Conservation (phyloP, 371 early-diverging fungal species). For the Enterospora canceri region DNA sequence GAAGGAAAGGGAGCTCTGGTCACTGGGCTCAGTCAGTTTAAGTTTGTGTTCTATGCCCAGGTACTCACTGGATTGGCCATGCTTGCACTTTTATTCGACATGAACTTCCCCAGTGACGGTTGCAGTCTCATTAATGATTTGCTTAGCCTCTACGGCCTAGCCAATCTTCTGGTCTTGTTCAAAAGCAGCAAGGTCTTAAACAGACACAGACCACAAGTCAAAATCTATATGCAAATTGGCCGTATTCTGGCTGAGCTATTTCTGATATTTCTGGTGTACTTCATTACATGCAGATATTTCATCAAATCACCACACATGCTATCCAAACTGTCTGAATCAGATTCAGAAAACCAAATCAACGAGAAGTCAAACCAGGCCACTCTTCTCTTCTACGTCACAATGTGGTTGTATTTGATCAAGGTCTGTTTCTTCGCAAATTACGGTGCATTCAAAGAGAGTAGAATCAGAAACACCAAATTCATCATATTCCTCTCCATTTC, state of each 20-base stretch:
- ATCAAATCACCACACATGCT: not conserved
- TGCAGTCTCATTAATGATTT: not conserved
- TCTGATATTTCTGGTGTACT: not conserved
- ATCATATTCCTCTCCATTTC: not conserved
- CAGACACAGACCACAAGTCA: not conserved
- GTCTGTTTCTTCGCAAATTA: not conserved
- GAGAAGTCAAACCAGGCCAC: not conserved
- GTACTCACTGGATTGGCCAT: not conserved
- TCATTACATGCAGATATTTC: not conserved
- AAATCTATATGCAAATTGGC: not conserved
- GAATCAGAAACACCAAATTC: not conserved
- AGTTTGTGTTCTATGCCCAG: conserved; percentile 67
- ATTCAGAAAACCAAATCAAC: not conserved
- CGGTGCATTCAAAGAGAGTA: not conserved
- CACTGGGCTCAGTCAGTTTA: conserved; percentile 86
- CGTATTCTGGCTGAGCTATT: not conserved
- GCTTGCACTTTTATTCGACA: not conserved
- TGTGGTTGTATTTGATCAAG: conserved; percentile 1
- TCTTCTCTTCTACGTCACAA: not conserved
- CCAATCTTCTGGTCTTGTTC: not conserved
- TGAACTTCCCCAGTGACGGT: not conserved
- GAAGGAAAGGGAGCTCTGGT: conserved; percentile 92
- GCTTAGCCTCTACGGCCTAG: not conserved
- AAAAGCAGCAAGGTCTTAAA: not conserved
- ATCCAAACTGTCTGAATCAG: too few species aligned